Evolutionary conservation across 2,329 filamentous ascomycete genomes (phyloP).

Genomic region (Macrophomina tecta): DNA sequence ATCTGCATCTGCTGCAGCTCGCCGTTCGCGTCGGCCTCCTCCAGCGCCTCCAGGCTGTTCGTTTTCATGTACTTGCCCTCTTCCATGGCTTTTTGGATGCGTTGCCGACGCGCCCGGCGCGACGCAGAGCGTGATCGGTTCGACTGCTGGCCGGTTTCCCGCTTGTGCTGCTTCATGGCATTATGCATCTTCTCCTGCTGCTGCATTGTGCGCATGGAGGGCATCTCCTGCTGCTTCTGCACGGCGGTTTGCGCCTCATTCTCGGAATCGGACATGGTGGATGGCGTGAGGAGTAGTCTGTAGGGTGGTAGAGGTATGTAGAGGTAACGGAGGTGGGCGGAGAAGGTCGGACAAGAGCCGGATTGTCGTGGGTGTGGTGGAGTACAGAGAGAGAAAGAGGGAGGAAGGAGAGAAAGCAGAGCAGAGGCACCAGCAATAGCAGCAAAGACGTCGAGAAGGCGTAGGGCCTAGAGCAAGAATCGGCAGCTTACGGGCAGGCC

Average conservation of each 20-base stretch:
- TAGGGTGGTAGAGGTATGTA: slow-evolving; percentile 3
- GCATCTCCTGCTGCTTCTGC: slow-evolving; percentile 31
- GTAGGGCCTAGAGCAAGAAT: slow-evolving; percentile 29
- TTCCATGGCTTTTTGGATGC: slow-evolving; percentile 51
- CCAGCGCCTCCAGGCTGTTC: slow-evolving; percentile 54
- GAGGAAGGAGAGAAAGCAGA: slow-evolving; percentile 5
- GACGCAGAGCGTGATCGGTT: slow-evolving; percentile 55
- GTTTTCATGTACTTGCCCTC: slow-evolving; percentile 61
- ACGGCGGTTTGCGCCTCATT: slow-evolving; percentile 33
- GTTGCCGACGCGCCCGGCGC: slow-evolving; percentile 54
- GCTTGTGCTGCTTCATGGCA: slow-evolving; percentile 46
- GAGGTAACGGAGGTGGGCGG: slow-evolving; percentile 1
- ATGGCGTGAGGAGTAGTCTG: slow-evolving; percentile 24
- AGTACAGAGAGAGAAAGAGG: slow-evolving; percentile 4
- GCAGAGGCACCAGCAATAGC: slow-evolving; percentile 5
- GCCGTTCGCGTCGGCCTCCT: slow-evolving; percentile 58
- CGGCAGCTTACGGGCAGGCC: slow-evolving; percentile 4
- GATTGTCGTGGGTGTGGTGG: not conserved
- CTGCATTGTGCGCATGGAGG: slow-evolving; percentile 49
- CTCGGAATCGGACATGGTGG: slow-evolving; percentile 40
- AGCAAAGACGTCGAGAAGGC: slow-evolving; percentile 24
- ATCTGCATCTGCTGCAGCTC: slow-evolving; percentile 56
- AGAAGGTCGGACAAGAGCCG: not conserved
- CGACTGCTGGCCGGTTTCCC: slow-evolving; percentile 46
- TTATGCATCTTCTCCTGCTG: slow-evolving; percentile 55